Evolutionary conservation across 192 early-diverging fungal genomes (phyloP).

Genomic region (Polychytrium aggregatum): DNA sequence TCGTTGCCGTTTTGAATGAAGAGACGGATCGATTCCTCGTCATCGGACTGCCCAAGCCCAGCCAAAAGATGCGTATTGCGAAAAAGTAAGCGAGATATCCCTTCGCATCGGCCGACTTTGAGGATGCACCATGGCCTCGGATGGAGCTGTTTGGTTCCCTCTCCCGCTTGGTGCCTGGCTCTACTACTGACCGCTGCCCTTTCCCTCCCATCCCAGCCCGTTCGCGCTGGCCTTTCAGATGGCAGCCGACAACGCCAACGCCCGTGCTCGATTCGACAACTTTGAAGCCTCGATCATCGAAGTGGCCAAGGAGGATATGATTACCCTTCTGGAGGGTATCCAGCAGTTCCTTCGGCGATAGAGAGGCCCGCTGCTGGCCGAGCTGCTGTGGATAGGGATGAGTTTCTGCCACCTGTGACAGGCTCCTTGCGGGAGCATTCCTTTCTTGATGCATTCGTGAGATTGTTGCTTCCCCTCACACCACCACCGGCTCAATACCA

Average conservation of each 20-base stretch:
- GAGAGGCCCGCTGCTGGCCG: too few relatives aligned
- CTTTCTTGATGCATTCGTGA: too few relatives aligned
- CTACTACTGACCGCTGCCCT: too few relatives aligned
- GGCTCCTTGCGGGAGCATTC: too few relatives aligned
- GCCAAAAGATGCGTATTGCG: slow-evolving; percentile 30
- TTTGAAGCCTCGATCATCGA: slow-evolving; percentile 80
- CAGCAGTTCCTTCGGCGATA: slow-evolving; percentile 14
- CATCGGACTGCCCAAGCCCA: slow-evolving; percentile 45
- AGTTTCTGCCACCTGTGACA: too few relatives aligned
- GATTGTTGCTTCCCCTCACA: too few relatives aligned
- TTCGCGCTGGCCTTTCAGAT: slow-evolving; percentile 78
- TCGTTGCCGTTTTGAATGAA: slow-evolving; percentile 63
- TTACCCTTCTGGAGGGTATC: slow-evolving; percentile 27
- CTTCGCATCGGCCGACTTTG: not conserved
- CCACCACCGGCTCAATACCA: too few relatives aligned
- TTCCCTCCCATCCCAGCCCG: slow-evolving; percentile 44
- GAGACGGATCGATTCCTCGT: slow-evolving; percentile 53
- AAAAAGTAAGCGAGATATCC: slow-evolving; percentile 17
- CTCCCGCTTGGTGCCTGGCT: too few relatives aligned
- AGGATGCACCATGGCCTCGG: too few relatives aligned
- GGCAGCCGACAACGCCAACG: slow-evolving; percentile 54
- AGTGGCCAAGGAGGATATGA: slow-evolving; percentile 60
- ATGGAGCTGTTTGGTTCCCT: too few relatives aligned
- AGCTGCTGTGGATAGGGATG: too few relatives aligned
- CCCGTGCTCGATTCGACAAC: slow-evolving; percentile 54